Conservation (phyloP, 2,329 filamentous ascomycete species). For the Incumbomyces lentus region DNA sequence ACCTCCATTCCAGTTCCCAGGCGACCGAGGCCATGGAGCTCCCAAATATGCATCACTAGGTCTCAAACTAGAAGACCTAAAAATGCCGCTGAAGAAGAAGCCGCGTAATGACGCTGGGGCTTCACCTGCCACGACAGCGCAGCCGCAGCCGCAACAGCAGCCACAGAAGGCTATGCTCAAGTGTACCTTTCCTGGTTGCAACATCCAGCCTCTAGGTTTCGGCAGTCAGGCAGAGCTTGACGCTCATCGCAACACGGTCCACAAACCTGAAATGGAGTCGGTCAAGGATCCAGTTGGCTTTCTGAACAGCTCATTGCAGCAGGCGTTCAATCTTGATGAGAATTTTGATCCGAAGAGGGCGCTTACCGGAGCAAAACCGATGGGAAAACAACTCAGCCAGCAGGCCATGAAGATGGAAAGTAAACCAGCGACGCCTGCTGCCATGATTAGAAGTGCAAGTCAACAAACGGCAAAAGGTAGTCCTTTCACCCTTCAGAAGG, state of each 20-base stretch:
- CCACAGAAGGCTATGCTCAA: constrained; percentile 39
- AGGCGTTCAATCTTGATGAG: constrained; percentile 38
- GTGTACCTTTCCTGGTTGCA: constrained; percentile 44
- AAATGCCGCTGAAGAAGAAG: constrained; percentile 45
- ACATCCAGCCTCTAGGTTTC: constrained; percentile 45
- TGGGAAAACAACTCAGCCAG: not conserved
- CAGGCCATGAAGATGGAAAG: constrained; percentile 13
- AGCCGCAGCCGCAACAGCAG: constrained; percentile 30
- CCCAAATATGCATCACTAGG: constrained; percentile 39
- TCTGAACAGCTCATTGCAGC: constrained; percentile 42
- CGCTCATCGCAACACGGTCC: constrained; percentile 43
- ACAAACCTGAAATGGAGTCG: constrained; percentile 37
- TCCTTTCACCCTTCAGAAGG: not conserved
- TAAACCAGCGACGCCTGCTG: constrained; percentile 11
- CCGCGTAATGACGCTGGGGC: constrained; percentile 39
- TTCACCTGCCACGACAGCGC: constrained; percentile 20
- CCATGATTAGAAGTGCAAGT: constrained; percentile 14
- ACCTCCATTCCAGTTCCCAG: constrained; percentile 47
- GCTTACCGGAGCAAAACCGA: not conserved
- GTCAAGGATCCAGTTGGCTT: constrained; percentile 48
- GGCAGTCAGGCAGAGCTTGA: constrained; percentile 44
- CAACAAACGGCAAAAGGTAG: constrained; percentile 3
- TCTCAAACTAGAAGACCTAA: constrained; percentile 47
- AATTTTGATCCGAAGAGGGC: constrained; percentile 25
- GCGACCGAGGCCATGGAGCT: constrained; percentile 24